Evolutionary conservation across 352 stramenopile genomes (phyloP).

Genomic region (Thraustochytrium sp.): DNA sequence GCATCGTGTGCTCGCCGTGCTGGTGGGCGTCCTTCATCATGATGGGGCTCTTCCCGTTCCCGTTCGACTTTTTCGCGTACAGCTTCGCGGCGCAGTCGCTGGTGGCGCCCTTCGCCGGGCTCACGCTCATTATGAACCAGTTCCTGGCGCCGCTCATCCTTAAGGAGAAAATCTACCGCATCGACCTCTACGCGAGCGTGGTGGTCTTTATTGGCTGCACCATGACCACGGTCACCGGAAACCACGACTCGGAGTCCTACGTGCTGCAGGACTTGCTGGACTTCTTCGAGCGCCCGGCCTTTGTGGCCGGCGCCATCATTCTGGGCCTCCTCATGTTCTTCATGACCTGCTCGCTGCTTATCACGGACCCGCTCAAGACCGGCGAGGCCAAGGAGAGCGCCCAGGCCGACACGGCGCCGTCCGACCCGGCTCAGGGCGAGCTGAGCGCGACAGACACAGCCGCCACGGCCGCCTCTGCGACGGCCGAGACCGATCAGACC

Average conservation of each 20-base stretch:
- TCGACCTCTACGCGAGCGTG: constrained; percentile 9
- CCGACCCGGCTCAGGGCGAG: no score
- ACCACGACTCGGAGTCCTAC: constrained; percentile 11
- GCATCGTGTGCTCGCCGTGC: constrained; percentile 32
- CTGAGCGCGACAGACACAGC: no score
- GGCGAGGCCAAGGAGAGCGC: neutral
- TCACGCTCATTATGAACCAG: constrained; percentile 40
- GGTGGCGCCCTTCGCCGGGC: neutral
- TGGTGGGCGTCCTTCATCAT: constrained; percentile 42
- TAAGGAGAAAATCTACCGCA: constrained; percentile 26
- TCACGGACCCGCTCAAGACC: neutral
- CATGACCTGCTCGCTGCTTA: neutral
- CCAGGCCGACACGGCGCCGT: neutral
- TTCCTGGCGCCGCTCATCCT: constrained; percentile 30
- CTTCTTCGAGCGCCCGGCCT: neutral
- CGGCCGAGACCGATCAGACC: no score
- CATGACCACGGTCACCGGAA: constrained; percentile 16
- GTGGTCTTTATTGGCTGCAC: constrained; percentile 23
- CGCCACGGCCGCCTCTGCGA: no score
- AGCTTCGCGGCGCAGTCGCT: constrained; percentile 27
- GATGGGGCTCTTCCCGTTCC: constrained; percentile 37
- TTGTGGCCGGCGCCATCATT: neutral
- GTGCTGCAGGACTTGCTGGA: neutral
- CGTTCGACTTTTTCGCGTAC: constrained; percentile 38
- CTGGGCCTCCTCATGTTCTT: neutral